Evolutionary conservation across 2,329 filamentous ascomycete species (phyloP).

Genomic region (Boeremia exigua): DNA sequence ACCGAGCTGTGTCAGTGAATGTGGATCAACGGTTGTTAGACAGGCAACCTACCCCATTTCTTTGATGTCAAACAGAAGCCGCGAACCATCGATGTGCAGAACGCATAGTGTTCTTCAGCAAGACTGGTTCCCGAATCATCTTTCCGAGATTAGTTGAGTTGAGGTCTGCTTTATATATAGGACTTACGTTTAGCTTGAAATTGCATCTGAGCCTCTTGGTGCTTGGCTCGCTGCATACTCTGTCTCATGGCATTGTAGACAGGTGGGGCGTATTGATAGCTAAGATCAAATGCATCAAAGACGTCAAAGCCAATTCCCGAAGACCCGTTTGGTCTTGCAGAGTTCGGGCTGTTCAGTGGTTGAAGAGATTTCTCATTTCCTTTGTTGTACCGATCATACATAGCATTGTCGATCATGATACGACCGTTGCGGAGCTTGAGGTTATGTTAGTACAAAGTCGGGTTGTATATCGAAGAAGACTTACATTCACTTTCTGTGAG

Average conservation of each 20-base stretch:
- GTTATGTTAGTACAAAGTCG: not conserved
- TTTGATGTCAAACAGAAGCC: slow-evolving; percentile 88
- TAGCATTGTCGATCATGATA: slow-evolving; percentile 79
- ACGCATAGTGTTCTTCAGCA: slow-evolving; percentile 56
- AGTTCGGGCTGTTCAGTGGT: slow-evolving; percentile 25
- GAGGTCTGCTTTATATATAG: slow-evolving; percentile 36
- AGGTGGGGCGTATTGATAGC: slow-evolving; percentile 5
- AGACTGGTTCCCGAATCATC: slow-evolving; percentile 34
- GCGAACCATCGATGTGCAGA: slow-evolving; percentile 79
- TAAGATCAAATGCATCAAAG: slow-evolving; percentile 38
- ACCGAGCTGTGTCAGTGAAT: not conserved
- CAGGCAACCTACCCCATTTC: slow-evolving; percentile 63
- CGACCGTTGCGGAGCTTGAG: slow-evolving; percentile 70
- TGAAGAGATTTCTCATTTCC: slow-evolving; percentile 20
- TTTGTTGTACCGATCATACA: slow-evolving; percentile 43
- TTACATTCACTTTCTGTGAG: not conserved
- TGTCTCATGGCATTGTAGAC: slow-evolving; percentile 36
- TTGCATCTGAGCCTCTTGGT: not conserved
- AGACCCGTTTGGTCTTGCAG: slow-evolving; percentile 38
- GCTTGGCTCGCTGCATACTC: not conserved
- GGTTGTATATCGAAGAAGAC: not conserved
- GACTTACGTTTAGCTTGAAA: not conserved
- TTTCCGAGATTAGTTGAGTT: slow-evolving; percentile 74
- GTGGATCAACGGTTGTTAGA: not conserved
- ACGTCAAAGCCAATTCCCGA: slow-evolving; percentile 24